Conservation (phyloP, 306 rosid species). For the Quercus parvula region DNA sequence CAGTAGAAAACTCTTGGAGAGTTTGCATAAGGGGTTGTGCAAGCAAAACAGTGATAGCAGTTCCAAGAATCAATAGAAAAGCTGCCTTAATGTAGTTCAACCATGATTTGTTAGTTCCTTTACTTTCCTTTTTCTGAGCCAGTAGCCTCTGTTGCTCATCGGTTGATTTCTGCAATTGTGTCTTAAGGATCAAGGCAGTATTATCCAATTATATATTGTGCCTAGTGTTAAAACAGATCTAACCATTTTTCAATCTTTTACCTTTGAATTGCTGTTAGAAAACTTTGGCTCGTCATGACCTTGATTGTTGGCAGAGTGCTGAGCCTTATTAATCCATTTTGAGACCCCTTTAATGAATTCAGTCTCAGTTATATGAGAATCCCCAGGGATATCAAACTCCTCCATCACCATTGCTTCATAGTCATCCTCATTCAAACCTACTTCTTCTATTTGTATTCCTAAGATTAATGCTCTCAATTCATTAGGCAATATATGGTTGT, state of each 20-base stretch:
- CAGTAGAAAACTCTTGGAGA: conserved; percentile 14
- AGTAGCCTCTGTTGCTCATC: not conserved
- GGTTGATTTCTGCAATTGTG: not conserved
- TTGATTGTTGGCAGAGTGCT: not conserved
- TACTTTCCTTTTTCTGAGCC: not conserved
- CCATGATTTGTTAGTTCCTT: conserved; percentile 13
- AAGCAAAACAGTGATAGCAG: conserved; percentile 15
- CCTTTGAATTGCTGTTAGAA: conserved; percentile 6
- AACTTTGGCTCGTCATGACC: not conserved
- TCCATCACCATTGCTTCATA: conserved; percentile 22
- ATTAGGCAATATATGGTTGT: not conserved
- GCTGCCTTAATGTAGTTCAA: conserved; percentile 21
- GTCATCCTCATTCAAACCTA: conserved; percentile 18
- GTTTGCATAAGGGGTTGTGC: conserved; percentile 28
- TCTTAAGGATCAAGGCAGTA: not conserved
- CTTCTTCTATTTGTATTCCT: conserved; percentile 31
- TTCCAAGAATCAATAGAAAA: conserved; percentile 27
- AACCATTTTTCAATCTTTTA: not conserved
- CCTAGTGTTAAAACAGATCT: not conserved
- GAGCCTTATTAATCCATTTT: conserved; percentile 24
- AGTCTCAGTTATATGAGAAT: conserved; percentile 18
- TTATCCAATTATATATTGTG: not conserved
- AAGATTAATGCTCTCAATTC: conserved; percentile 32
- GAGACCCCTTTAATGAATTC: conserved; percentile 32
- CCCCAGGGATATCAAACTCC: conserved; percentile 23